These are phyloP conservation scores for Alisma plantagoaquatica DNA, from an alignment of 106 monocot genomes.

Conservation along the genomic window DNA sequence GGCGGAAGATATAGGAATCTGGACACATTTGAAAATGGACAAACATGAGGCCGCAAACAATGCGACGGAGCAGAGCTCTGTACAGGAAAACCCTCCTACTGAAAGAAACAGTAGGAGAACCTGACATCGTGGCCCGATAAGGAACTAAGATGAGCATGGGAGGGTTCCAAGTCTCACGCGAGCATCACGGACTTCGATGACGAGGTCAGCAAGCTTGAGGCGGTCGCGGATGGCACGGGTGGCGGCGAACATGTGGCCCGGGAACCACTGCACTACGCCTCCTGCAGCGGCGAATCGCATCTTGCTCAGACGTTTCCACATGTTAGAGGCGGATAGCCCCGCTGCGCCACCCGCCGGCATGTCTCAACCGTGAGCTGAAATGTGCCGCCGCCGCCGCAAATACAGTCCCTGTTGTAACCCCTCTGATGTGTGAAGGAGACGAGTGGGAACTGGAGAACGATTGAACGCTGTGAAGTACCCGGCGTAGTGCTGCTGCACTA, in stretches of 20 bases:
- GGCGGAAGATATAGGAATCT: constrained; percentile 90
- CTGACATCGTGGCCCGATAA: neutral
- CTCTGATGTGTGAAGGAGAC: too few species aligned
- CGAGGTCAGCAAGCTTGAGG: constrained; percentile 93
- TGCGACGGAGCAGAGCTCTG: too few species aligned
- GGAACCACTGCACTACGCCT: constrained; percentile 85
- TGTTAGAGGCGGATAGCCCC: too few species aligned
- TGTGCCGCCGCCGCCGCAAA: too few species aligned
- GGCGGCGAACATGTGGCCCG: constrained; percentile 96
- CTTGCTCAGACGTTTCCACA: constrained; percentile 46
- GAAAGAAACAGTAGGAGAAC: neutral
- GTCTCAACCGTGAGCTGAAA: constrained; percentile 32
- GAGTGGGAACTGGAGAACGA: too few species aligned
- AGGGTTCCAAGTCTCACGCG: constrained; percentile 30
- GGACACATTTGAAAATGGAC: too few species aligned
- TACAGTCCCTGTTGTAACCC: too few species aligned
- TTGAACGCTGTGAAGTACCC: too few species aligned
- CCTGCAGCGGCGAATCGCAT: constrained; percentile 74
- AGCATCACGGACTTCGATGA: constrained; percentile 94
- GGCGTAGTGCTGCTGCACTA: too few species aligned
- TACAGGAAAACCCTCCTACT: too few species aligned
- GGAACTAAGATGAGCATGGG: neutral
- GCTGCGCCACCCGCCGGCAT: too few species aligned
- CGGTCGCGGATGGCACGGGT: constrained; percentile 88
- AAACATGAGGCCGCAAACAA: too few species aligned